phyloP scores from a whole-genome alignment of 2,329 filamentous ascomycete genomes.

The Sclerotinia minor region DNA sequence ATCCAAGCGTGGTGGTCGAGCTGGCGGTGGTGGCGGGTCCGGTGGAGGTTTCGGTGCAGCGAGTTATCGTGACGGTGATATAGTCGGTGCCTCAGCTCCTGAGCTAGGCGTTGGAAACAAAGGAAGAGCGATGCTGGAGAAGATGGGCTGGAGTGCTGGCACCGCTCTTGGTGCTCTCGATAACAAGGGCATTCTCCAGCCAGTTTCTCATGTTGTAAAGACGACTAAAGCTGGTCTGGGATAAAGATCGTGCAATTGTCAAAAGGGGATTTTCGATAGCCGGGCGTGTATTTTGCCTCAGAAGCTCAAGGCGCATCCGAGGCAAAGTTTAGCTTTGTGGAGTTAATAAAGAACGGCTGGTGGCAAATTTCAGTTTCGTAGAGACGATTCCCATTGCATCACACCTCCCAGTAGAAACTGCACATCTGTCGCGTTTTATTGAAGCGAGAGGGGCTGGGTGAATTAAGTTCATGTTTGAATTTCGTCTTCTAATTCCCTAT shows the following conservation, averaged over 20 bases:
- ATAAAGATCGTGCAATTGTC: constrained; percentile 25
- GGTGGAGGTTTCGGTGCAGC: constrained; percentile 47
- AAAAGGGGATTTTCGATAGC: background rate
- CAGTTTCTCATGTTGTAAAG: constrained; percentile 85
- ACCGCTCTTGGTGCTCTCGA: constrained; percentile 78
- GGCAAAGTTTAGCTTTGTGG: background rate
- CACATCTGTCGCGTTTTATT: background rate
- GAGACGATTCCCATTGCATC: background rate
- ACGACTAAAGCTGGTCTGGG: constrained; percentile 81
- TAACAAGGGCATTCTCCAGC: constrained; percentile 86
- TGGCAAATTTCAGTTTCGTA: background rate
- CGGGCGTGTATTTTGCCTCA: too few species aligned
- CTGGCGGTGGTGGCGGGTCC: constrained; percentile 39
- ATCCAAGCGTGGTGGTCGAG: constrained; percentile 41
- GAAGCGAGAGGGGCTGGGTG: background rate
- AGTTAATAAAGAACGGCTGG: background rate
- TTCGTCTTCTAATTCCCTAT: constrained; percentile 42
- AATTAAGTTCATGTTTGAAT: constrained; percentile 22
- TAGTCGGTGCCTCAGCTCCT: constrained; percentile 81
- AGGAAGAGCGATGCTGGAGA: constrained; percentile 85
- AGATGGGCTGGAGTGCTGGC: constrained; percentile 94
- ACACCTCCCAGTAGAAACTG: background rate
- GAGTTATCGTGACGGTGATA: constrained; percentile 77
- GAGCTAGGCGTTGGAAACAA: constrained; percentile 82
- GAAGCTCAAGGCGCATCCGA: background rate